phyloP scores from a whole-genome alignment of 345 rosid genomes.

The Microthlaspi erraticum region DNA sequence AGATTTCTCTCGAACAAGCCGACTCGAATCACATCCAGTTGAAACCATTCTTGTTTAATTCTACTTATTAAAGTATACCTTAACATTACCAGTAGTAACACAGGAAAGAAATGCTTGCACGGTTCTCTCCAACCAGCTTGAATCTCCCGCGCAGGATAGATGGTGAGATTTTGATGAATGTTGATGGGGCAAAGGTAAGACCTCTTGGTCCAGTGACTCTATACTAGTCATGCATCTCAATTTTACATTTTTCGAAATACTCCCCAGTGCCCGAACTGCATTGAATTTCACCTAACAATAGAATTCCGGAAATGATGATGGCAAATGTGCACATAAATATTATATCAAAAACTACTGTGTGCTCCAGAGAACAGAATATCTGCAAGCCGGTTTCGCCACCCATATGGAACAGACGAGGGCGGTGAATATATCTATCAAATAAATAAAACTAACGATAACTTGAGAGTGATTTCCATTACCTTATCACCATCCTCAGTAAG shows the following conservation, averaged over 20 bases:
- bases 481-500: constrained; percentile 89
- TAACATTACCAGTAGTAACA: constrained; percentile 93
- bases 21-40: constrained; percentile 2
- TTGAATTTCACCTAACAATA: constrained; percentile 68
- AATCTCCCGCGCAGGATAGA: constrained; percentile 46
- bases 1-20: constrained; percentile 16
- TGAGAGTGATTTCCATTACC: constrained; percentile 53
- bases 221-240: constrained; percentile 46
- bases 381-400: constrained; percentile 14
- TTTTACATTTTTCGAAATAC: constrained; percentile 66
- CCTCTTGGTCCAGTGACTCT: constrained; percentile 33
- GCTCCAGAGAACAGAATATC: not conserved
- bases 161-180: constrained; percentile 31
- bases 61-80: constrained; percentile 55
- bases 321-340: constrained; percentile 27
- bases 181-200: constrained; percentile 38
- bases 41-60: constrained; percentile 12
- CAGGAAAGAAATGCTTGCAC: constrained; percentile 96
- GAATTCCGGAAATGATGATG: constrained; percentile 18
- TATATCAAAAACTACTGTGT: constrained; percentile 5
- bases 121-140: constrained; percentile 66
- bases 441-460: not conserved
- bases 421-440: no score
- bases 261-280: constrained; percentile 94
- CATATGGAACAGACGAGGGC: no score